Conservation (phyloP, 192 early-diverging fungal genomes). For the Entomortierella chlamydospora region DNA sequence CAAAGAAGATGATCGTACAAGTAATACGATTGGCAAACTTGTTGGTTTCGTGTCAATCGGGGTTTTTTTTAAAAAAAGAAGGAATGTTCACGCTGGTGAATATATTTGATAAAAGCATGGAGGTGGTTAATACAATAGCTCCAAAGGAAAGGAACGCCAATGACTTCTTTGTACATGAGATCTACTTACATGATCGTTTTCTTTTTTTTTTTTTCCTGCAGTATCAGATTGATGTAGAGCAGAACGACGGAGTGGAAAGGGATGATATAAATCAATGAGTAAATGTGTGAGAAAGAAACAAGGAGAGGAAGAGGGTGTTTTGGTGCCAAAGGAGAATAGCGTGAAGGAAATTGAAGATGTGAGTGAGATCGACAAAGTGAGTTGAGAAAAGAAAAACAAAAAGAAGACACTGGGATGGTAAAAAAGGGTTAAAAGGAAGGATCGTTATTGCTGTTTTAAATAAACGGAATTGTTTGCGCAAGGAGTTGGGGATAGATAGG, state of each 20-base stretch:
- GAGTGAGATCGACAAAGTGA: neutral
- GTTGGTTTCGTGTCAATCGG: too few relatives aligned
- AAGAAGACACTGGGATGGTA: neutral
- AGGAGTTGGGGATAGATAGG: neutral
- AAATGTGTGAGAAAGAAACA: too few relatives aligned
- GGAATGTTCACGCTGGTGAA: too few relatives aligned
- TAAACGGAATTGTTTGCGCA: conserved; percentile 7
- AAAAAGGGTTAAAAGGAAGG: conserved; percentile 8
- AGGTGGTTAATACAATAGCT: too few relatives aligned
- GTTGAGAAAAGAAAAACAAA: neutral
- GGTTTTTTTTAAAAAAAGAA: too few relatives aligned
- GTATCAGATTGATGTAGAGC: neutral
- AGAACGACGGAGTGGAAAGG: conserved; percentile 23
- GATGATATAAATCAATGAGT: neutral
- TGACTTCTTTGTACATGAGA: too few relatives aligned
- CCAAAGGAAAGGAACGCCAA: too few relatives aligned
- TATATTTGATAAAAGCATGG: too few relatives aligned
- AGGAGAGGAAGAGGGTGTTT: neutral
- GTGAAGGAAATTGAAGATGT: conserved; percentile 1
- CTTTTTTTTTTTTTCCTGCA: neutral
- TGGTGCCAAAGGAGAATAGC: neutral
- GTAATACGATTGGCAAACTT: too few relatives aligned
- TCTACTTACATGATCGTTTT: too few relatives aligned
- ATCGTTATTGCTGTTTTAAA: conserved; percentile 1
- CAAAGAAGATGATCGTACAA: too few relatives aligned